These are phyloP conservation scores for Uromyces viciae-fabae DNA, from an alignment of 1,284 basidiomycete genomes.

Conservation along the genomic window DNA sequence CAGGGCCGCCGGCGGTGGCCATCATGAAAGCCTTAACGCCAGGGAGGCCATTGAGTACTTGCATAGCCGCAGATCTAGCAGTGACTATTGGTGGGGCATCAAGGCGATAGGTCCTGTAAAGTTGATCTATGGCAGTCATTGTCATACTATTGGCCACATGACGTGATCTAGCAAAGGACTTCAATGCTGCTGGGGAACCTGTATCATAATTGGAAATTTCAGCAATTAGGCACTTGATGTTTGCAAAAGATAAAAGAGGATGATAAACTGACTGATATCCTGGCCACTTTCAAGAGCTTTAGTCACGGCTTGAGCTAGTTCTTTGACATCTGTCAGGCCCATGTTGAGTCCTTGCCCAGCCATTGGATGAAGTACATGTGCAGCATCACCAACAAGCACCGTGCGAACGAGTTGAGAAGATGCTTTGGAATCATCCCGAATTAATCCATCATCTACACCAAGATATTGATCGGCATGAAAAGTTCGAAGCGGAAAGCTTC, in stretches of 20 bases:
- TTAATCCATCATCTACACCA: slow-evolving; percentile 58
- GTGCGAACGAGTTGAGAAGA: slow-evolving; percentile 63
- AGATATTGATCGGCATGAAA: slow-evolving; percentile 84
- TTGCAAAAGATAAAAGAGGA: not conserved
- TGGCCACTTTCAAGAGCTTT: slow-evolving; percentile 30
- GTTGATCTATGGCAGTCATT: slow-evolving; percentile 77
- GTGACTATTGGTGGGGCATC: slow-evolving; percentile 70
- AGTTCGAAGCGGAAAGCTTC: slow-evolving; percentile 84
- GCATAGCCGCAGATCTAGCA: slow-evolving; percentile 79
- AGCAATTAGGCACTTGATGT: not conserved
- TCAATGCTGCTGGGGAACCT: slow-evolving; percentile 74
- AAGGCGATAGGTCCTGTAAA: slow-evolving; percentile 75
- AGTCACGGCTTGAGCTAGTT: slow-evolving; percentile 9
- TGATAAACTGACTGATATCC: slow-evolving; percentile 26
- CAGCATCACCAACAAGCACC: slow-evolving; percentile 89
- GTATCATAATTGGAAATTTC: not conserved
- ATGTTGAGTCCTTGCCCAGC: slow-evolving; percentile 95
- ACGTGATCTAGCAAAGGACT: slow-evolving; percentile 71
- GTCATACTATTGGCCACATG: slow-evolving; percentile 81
- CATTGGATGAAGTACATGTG: slow-evolving; percentile 92
- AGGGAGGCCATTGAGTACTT: slow-evolving; percentile 82
- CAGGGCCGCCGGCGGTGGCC: slow-evolving; percentile 67
- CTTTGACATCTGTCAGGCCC: slow-evolving; percentile 71
- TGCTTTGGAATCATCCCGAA: slow-evolving; percentile 20
- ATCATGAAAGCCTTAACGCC: slow-evolving; percentile 75